Conservation (phyloP, 805 yeast genomes). For the Metschnikowia continentalis region DNA sequence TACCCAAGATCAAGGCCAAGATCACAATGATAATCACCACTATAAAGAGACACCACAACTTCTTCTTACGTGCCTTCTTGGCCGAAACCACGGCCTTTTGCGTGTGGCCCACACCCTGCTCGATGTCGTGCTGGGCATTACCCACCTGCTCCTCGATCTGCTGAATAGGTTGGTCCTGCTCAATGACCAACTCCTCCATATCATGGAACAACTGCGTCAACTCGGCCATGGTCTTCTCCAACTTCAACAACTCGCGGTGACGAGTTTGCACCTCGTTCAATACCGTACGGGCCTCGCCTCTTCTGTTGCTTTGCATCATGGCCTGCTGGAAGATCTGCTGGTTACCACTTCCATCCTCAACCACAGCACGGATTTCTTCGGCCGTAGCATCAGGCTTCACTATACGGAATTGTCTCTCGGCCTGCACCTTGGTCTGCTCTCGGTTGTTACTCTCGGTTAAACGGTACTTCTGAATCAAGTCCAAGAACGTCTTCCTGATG, state of each 20-base stretch:
- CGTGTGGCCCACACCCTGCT: slow-evolving; percentile 92
- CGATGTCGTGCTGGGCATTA: slow-evolving; percentile 84
- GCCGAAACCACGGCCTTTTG: slow-evolving; percentile 86
- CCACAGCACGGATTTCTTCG: slow-evolving; percentile 78
- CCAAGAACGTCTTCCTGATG: slow-evolving; percentile 78
- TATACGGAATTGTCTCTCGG: slow-evolving; percentile 88
- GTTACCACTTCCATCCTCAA: slow-evolving; percentile 71
- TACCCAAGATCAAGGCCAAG: slow-evolving; percentile 67
- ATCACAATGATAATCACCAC: slow-evolving; percentile 54
- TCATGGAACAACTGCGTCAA: slow-evolving; percentile 91
- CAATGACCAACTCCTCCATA: slow-evolving; percentile 93
- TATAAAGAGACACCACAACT: slow-evolving; percentile 77
- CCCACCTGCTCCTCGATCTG: slow-evolving; percentile 77
- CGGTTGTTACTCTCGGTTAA: slow-evolving; percentile 82
- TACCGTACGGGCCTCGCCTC: slow-evolving; percentile 94
- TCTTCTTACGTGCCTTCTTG: slow-evolving; percentile 85
- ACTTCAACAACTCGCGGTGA: slow-evolving; percentile 90
- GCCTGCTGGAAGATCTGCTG: slow-evolving; percentile 96
- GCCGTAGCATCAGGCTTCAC: slow-evolving; percentile 84
- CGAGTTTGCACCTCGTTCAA: slow-evolving; percentile 93
- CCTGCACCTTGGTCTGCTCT: slow-evolving; percentile 79
- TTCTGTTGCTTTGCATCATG: slow-evolving; percentile 74
- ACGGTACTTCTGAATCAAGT: slow-evolving; percentile 81
- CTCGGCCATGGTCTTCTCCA: slow-evolving; percentile 94
- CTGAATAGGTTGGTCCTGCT: slow-evolving; percentile 85